Evolutionary conservation across 1,139 yeast genomes (phyloP).

Genomic region (Pichia sp.): DNA sequence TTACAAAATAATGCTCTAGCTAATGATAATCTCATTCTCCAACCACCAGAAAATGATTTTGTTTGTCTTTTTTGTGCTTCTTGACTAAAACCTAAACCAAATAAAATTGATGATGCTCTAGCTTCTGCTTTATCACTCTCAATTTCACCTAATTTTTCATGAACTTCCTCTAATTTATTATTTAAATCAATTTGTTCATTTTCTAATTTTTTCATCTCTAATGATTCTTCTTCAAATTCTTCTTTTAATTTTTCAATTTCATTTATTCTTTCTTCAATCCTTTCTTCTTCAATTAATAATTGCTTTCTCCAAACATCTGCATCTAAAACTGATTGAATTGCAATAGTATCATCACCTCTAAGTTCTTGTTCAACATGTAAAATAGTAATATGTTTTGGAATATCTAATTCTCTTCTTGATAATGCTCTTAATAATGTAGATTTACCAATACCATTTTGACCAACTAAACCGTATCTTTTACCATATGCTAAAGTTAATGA

Average conservation of each 20-base stretch:
- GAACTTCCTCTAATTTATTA: conserved; percentile 67
- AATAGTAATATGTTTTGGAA: conserved; percentile 92
- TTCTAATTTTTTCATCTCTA: conserved; percentile 75
- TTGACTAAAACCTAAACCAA: conserved; percentile 86
- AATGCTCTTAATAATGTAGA: conserved; percentile 87
- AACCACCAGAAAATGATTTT: conserved; percentile 96
- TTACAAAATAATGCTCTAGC: conserved; percentile 97
- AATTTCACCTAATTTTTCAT: conserved; percentile 80
- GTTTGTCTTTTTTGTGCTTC: conserved; percentile 81
- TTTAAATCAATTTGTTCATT: conserved; percentile 87
- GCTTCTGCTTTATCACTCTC: conserved; percentile 98
- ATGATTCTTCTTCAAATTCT: conserved; percentile 77
- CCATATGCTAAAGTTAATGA: conserved; percentile 84
- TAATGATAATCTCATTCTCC: conserved; percentile 99
- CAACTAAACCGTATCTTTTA: conserved; percentile 93
- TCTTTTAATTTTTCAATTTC: conserved; percentile 66
- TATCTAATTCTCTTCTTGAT: conserved; percentile 85
- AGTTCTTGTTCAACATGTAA: conserved; percentile 97
- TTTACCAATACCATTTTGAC: conserved; percentile 99
- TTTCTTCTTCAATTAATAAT: conserved; percentile 66
- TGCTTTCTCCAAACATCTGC: conserved; percentile 99
- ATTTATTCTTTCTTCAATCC: conserved; percentile 64
- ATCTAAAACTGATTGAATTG: conserved; percentile 88
- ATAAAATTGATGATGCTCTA: conserved; percentile 91
- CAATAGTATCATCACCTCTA: conserved; percentile 85